These are phyloP conservation scores for Roridomyces roridus DNA, from an alignment of 768 basidiomycete genomes.

Conservation along the genomic window DNA sequence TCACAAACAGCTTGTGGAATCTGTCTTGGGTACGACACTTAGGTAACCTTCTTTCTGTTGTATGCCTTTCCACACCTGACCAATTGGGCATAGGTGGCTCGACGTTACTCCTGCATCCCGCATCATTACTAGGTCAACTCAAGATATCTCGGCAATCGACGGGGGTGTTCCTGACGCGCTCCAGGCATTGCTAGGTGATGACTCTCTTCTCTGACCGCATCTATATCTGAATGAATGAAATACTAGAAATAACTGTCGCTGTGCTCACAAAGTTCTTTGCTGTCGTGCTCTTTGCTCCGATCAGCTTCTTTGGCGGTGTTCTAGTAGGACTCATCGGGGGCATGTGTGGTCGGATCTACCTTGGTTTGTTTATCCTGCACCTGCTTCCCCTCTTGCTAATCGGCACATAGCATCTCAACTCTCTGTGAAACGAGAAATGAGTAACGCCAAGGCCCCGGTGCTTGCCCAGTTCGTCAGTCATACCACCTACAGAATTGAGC, in stretches of 20 bases:
- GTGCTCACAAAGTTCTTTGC: conserved; percentile 51
- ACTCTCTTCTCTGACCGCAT: conserved; percentile 39
- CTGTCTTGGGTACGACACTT: conserved; percentile 65
- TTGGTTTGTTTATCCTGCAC: conserved; percentile 22
- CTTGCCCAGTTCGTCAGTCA: conserved; percentile 13
- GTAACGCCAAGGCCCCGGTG: conserved; percentile 9
- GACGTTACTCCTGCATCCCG: conserved; percentile 55
- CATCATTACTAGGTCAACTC: conserved; percentile 71
- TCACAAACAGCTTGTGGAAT: conserved; percentile 56
- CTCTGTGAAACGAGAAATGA: conserved; percentile 32
- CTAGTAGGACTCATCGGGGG: conserved; percentile 47
- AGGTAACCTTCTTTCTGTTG: conserved; percentile 36
- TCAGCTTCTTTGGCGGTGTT: conserved; percentile 52
- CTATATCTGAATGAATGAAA: conserved; percentile 31
- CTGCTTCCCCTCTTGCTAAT: background rate
- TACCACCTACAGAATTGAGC: no score
- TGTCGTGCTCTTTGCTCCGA: conserved; percentile 50
- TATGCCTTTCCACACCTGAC: background rate
- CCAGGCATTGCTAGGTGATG: conserved; percentile 19
- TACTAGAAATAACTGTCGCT: conserved; percentile 27
- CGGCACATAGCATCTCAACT: conserved; percentile 18
- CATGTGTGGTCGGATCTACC: conserved; percentile 49
- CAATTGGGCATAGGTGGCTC: conserved; percentile 46
- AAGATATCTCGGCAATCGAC: conserved; percentile 71
- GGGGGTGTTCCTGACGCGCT: conserved; percentile 36